Base-by-base conservation (phyloP, 2,329 filamentous ascomycete species). In the Colletotrichum orbiculare region DNA sequence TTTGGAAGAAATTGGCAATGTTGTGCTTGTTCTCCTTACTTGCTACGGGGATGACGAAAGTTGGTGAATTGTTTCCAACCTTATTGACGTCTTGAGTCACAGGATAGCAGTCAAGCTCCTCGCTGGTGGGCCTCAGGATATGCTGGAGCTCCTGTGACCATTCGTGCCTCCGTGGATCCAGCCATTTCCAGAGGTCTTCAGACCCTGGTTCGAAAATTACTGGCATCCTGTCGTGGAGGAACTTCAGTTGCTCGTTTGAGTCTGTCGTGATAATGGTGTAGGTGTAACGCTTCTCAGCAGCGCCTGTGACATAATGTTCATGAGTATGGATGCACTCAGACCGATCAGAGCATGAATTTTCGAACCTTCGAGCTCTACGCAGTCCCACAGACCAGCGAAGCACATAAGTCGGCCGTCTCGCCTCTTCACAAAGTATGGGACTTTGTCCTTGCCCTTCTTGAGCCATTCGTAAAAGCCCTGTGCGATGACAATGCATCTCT, bases 381-480 rank as follows among this genome's bases (percentile, higher is more conserved):
- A 91, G 74, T 98, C 95, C 93, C 94, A 99, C 5, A 99, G 78
- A 0, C 95, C 96, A 10, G 95, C 95, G 71, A 98, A 89, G 72
- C 89, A 95, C 90, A 97, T 92, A 71, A 97, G 79, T 71, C 89
- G 86, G 0, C 91, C 92, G 74, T 98, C 95, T 70, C 89, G 91
- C 35, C 94, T 84, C 77, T 90, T 94, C 25, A 93, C 86, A 72
- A 89, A 97, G 76, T 98, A 89, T 10, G 96, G 95, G 2, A 95
- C 80, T 78, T 93, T 96, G 58, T 96, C 91, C 70, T 91, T 94
- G 58, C 72, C 90, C 71, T 90, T 92, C 77, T 95, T 95, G 65
- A 96, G 81, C 96, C 96, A 98, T 77, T 99, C 96, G 73, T 93
- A 99, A 77, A 98, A 99, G 1, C 96, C 96, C 77, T 97, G 91